phyloP scores from a whole-genome alignment of 2,329 filamentous ascomycete genomes.

The Aureobasidium uvarum region DNA sequence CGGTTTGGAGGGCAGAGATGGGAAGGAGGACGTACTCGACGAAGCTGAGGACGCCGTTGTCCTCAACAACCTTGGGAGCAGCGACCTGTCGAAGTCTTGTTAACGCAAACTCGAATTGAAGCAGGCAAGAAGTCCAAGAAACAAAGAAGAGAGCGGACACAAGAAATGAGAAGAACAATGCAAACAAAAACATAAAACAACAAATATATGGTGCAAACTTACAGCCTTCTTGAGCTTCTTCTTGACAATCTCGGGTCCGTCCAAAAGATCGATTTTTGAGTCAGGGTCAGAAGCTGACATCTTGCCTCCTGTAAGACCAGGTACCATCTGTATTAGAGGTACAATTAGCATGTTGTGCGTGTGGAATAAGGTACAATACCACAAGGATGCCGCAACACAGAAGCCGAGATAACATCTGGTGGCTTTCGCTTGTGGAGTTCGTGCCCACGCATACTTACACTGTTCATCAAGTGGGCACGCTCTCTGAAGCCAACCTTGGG shows the following conservation, averaged over 20 bases:
- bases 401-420: neutral
- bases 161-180: neutral
- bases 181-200: neutral
- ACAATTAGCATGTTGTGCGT: constrained; percentile 43
- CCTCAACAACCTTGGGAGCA: constrained; percentile 71
- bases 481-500: constrained; percentile 75
- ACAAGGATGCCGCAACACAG: neutral
- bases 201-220: neutral
- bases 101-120: neutral
- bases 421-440: neutral
- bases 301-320: constrained; percentile 63
- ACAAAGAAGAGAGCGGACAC: too few species aligned
- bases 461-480: constrained; percentile 72
- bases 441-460: constrained; percentile 37
- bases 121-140: neutral
- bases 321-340: neutral
- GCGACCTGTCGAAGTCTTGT: constrained; percentile 68
- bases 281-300: constrained; percentile 70
- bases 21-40: constrained; percentile 85
- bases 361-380: neutral
- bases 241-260: constrained; percentile 67
- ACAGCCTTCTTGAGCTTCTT: constrained; percentile 81
- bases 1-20: constrained; percentile 59
- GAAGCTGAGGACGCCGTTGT: constrained; percentile 83
- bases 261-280: constrained; percentile 83